phyloP scores from a whole-genome alignment of 192 early-diverging fungal species.

The Linnemannia elongata region DNA sequence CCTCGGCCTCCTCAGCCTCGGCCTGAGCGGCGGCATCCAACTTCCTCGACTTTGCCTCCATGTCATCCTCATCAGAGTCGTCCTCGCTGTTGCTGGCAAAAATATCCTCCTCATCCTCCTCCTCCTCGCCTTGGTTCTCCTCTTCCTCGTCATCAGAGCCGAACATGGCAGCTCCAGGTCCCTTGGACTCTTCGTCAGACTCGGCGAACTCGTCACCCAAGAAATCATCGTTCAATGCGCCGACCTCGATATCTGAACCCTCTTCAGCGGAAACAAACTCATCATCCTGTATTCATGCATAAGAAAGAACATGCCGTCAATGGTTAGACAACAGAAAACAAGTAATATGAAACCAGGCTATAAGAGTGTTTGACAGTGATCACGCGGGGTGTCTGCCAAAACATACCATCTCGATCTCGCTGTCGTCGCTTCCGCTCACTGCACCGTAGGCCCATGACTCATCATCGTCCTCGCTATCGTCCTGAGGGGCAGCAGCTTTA shows the following conservation, averaged over 20 bases:
- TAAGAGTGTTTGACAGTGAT: too few species aligned
- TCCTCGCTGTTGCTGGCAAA: slow-evolving; percentile 50
- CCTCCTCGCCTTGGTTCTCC: slow-evolving; percentile 40
- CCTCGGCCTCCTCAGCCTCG: slow-evolving; percentile 79
- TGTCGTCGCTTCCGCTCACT: slow-evolving; percentile 38
- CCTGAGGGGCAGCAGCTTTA: slow-evolving; percentile 10
- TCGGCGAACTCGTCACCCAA: slow-evolving; percentile 58
- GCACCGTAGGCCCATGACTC: slow-evolving; percentile 57
- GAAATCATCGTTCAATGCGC: slow-evolving; percentile 52
- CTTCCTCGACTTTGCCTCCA: slow-evolving; percentile 81
- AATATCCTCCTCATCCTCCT: slow-evolving; percentile 58
- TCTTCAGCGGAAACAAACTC: slow-evolving; percentile 56
- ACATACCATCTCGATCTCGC: slow-evolving; percentile 41
- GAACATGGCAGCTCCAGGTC: slow-evolving; percentile 57
- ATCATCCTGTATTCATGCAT: slow-evolving; percentile 27
- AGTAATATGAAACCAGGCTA: too few species aligned
- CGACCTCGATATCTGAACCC: slow-evolving; percentile 59
- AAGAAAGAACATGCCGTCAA: neutral
- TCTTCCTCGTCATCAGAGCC: slow-evolving; percentile 63
- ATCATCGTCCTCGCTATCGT: slow-evolving; percentile 37
- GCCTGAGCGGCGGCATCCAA: slow-evolving; percentile 73
- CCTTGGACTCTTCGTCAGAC: slow-evolving; percentile 67
- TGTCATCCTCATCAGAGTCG: slow-evolving; percentile 65
- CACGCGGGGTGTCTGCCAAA: too few species aligned
- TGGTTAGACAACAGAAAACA: neutral